Evolutionary conservation across 1,139 yeast species (phyloP), one percentile per base, ranked within the genome.

Genomic region (Diutina neorugosa): DNA sequence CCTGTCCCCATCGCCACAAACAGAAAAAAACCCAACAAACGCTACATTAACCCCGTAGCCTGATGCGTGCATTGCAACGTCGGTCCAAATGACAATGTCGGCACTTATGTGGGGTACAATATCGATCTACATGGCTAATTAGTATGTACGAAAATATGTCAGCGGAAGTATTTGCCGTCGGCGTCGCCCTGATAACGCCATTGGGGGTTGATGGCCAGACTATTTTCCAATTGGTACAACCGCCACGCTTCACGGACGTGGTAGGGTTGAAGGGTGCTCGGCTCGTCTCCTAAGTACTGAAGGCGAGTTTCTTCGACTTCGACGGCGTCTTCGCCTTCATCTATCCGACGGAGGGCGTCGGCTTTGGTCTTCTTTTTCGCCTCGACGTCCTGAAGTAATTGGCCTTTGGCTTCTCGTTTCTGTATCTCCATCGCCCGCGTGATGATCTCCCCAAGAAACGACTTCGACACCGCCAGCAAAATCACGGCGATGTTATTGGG

Each of bases 171-270:
- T 62, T 74, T 64, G 0, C 94, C 93, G 60, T 82, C 84, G 3
- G 82, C 80, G 51, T 78, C 86, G 1, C 95, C 95, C 62, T 84
- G 88, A n/a, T 75, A 67, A 56, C 90, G 71, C 88, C 91, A 85
- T 51, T 71, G 68, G 20, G 81, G 80, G 12, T 76, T 75, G 21
- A 80, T 73, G 2, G 84, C 80, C 2, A 86, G 80, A n/a, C 86
- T 82, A 54, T 77, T 80, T 60, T 89, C 96, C 50, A 74, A 58
- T 57, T 80, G 79, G 60, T 82, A 84, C 53, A 86, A 65, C 58
- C 96, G 71, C 90, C 95, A 87, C 0, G 97, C 97, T 62, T 89
- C 96, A 51, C 95, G 70, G 46, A 91, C 75, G 63, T 91, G 96
- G 58, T 86, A 90, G 0, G 97, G 96, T 49, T 80, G 74, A 49